Percentiles rank a stretch among this genome's conserved stretches.
phyloP scores from a whole-genome alignment of 768 basidiomycete species.

The Leccinum barrowsii region DNA sequence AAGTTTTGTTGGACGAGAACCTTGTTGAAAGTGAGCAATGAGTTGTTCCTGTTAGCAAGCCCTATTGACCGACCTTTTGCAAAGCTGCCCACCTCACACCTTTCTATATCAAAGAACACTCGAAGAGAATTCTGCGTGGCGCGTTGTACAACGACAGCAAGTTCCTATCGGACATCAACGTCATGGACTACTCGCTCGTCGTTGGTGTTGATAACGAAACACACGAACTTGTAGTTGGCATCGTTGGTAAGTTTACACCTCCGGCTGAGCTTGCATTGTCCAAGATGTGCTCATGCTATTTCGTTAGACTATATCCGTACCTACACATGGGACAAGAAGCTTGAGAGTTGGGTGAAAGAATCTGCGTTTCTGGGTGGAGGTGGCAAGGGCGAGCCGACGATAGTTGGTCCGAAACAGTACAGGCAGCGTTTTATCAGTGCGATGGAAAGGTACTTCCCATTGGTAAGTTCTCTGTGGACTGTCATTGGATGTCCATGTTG shows the following conservation, averaged over 20 bases:
- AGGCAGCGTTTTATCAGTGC: conserved; percentile 81
- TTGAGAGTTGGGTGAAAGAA: conserved; percentile 98
- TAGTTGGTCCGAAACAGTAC: conserved; percentile 95
- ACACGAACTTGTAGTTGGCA: conserved; percentile 92
- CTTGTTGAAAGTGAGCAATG: conserved; percentile 72
- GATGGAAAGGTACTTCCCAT: conserved; percentile 86
- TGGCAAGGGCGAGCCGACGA: conserved; percentile 88
- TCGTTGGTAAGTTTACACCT: conserved; percentile 70
- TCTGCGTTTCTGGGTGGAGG: conserved; percentile 82
- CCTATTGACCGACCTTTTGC: conserved; percentile 4
- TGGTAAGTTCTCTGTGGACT: conserved; percentile 45
- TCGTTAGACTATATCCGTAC: conserved; percentile 85
- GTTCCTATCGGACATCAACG: conserved; percentile 90
- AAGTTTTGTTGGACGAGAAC: conserved; percentile 96
- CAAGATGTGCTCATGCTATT: conserved; percentile 3
- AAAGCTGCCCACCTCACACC: conserved; percentile 82
- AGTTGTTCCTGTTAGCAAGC: background rate
- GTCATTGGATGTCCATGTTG: background rate
- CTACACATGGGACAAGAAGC: conserved; percentile 97
- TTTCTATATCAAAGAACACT: conserved; percentile 94
- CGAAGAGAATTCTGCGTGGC: conserved; percentile 86
- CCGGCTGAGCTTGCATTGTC: background rate
- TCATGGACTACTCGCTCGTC: conserved; percentile 97
- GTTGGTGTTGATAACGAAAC: conserved; percentile 90
- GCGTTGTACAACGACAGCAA: conserved; percentile 94